Evolutionary conservation across 1,139 yeast genomes (phyloP).

Genomic region (Suhomyces kunorum): DNA sequence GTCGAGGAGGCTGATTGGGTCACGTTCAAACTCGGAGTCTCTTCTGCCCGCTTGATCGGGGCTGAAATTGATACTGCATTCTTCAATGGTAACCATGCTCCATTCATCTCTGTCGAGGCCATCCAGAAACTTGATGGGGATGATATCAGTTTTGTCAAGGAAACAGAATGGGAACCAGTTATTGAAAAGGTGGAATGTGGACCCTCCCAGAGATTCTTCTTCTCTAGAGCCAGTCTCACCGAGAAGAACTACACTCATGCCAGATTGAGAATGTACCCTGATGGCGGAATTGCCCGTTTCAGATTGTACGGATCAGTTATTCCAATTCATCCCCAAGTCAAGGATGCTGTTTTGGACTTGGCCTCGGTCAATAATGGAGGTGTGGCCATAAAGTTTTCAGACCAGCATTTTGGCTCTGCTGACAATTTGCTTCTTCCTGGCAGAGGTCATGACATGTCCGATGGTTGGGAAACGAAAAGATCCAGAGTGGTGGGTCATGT

Average conservation of each 20-base stretch:
- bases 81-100: slow-evolving; percentile 95
- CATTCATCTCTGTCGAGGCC: slow-evolving; percentile 83
- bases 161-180: slow-evolving; percentile 65
- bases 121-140: slow-evolving; percentile 30
- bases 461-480: slow-evolving; percentile 98
- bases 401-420: slow-evolving; percentile 91
- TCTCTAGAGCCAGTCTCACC: slow-evolving; percentile 61
- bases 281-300: slow-evolving; percentile 96
- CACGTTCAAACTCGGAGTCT: slow-evolving; percentile 76
- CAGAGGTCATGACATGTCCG: slow-evolving; percentile 93
- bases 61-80: slow-evolving; percentile 90
- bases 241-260: slow-evolving; percentile 69
- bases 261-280: slow-evolving; percentile 89
- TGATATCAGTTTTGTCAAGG: slow-evolving; percentile 26
- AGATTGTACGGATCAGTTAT: slow-evolving; percentile 80
- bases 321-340: slow-evolving; percentile 58
- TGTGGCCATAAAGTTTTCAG: slow-evolving; percentile 77
- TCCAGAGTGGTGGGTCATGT: slow-evolving; percentile 80
- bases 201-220: slow-evolving; percentile 83
- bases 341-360: slow-evolving; percentile 56
- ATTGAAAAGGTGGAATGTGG: slow-evolving; percentile 79
- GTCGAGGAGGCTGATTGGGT: slow-evolving; percentile 84
- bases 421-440: slow-evolving; percentile 89
- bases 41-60: slow-evolving; percentile 76
- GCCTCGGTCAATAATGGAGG: slow-evolving; percentile 90